phyloP scores from a whole-genome alignment of 169 alveolate species.

The Plasmodium gaboni region DNA sequence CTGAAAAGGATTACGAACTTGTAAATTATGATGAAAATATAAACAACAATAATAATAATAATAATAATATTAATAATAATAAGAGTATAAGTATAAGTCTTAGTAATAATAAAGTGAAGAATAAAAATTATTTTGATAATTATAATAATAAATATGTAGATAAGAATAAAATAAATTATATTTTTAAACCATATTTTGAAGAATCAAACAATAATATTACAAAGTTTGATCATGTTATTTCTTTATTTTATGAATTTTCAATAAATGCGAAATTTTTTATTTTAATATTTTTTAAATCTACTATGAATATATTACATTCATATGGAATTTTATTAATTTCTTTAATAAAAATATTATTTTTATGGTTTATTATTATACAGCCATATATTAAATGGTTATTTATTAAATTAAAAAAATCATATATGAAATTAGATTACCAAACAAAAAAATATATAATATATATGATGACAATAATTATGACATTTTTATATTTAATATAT shows the following conservation, averaged over 20 bases:
- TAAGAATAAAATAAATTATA: constrained; percentile 18
- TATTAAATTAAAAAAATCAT: constrained; percentile 34
- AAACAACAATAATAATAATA: background rate
- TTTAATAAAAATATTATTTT: constrained; percentile 25
- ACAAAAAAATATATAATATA: constrained; percentile 36
- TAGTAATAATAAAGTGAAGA: background rate
- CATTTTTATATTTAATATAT: constrained; percentile 15
- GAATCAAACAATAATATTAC: constrained; percentile 24
- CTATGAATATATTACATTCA: constrained; percentile 31
- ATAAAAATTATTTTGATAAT: no score
- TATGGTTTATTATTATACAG: constrained; percentile 56
- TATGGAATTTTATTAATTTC: constrained; percentile 69
- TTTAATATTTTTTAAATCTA: constrained; percentile 12
- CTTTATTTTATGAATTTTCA: constrained; percentile 53
- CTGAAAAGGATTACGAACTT: background rate
- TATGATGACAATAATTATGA: constrained; percentile 2
- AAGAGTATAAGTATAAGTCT: background rate
- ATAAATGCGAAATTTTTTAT: constrained; percentile 43
- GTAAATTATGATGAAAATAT: background rate
- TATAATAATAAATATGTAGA: background rate
- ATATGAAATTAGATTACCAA: constrained; percentile 20
- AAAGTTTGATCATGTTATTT: constrained; percentile 5
- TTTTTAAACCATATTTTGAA: constrained; percentile 22
- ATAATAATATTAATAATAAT: background rate
- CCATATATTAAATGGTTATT: constrained; percentile 51